Percentiles rank a stretch among this genome's conserved stretches.
These are phyloP conservation scores for Paracorniculantispora psalliotae DNA, from an alignment of 2,329 filamentous ascomycete genomes.

Conservation along the genomic window DNA sequence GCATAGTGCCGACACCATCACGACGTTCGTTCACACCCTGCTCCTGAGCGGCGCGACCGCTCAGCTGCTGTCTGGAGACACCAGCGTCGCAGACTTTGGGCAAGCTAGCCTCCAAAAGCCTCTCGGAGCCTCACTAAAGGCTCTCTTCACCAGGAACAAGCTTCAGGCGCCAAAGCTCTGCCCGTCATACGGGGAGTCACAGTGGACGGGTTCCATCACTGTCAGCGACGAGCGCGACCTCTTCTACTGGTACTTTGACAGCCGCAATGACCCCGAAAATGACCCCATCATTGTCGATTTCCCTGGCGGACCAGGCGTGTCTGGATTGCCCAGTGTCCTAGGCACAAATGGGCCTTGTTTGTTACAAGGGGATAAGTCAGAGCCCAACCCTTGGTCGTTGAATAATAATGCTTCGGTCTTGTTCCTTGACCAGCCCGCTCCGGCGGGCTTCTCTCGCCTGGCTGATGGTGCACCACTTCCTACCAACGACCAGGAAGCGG, in stretches of 20 bases:
- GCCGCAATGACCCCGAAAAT: slow-evolving; percentile 19
- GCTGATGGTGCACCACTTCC: slow-evolving; percentile 22
- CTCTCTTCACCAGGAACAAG: neutral
- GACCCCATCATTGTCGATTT: slow-evolving; percentile 45
- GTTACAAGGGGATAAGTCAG: slow-evolving; percentile 7
- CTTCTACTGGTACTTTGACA: slow-evolving; percentile 24
- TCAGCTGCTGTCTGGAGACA: neutral
- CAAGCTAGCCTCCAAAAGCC: neutral
- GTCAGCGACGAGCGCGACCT: slow-evolving; percentile 15
- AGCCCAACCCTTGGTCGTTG: slow-evolving; percentile 16
- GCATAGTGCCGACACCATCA: neutral
- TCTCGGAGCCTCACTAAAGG: neutral
- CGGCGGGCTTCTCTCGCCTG: slow-evolving; percentile 50
- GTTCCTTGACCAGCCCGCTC: slow-evolving; percentile 47
- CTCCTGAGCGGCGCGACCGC: neutral
- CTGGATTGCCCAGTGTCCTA: slow-evolving; percentile 14
- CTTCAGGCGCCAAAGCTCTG: slow-evolving; percentile 12
- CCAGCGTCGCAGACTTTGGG: neutral
- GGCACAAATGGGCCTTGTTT: slow-evolving; percentile 16
- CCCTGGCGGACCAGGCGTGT: slow-evolving; percentile 21
- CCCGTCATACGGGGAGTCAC: slow-evolving; percentile 15
- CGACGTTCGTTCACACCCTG: neutral
- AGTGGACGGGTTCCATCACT: slow-evolving; percentile 18
- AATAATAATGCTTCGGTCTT: slow-evolving; percentile 30
- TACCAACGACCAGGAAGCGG: slow-evolving; percentile 35